These are phyloP conservation scores for Solanum neorickii DNA, from an alignment of 257 asterid genomes.

Conservation along the genomic window DNA sequence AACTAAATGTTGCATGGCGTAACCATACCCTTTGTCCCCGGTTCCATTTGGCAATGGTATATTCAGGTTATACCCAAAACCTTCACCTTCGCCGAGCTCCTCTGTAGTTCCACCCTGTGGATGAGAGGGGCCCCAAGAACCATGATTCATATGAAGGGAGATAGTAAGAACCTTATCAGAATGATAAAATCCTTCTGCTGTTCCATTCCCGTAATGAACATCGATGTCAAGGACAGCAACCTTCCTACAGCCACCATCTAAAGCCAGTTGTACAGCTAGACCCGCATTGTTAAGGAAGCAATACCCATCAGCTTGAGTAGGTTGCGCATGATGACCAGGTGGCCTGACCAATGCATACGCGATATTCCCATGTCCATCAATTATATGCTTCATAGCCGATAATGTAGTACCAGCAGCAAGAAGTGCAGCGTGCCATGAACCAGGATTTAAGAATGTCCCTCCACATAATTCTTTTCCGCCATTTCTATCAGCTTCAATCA, in stretches of 20 bases:
- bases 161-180: conserved; percentile 64
- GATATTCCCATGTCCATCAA: conserved; percentile 42
- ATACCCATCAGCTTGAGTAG: conserved; percentile 78
- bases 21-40: conserved; percentile 63
- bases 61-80: conserved; percentile 76
- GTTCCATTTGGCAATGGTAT: conserved; percentile 88
- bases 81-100: conserved; percentile 79
- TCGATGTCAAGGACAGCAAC: conserved; percentile 74
- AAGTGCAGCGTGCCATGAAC: conserved; percentile 84
- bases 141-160: conserved; percentile 93
- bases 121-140: conserved; percentile 98
- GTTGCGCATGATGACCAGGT: conserved; percentile 98
- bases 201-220: conserved; percentile 92
- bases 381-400: conserved; percentile 72
- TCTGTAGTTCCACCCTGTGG: conserved; percentile 67
- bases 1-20: conserved; percentile 52
- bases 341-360: conserved; percentile 81
- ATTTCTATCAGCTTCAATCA: conserved; percentile 59
- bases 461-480: conserved; percentile 37
- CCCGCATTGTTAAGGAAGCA: conserved; percentile 90
- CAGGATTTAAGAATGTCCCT: conserved; percentile 77
- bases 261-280: conserved; percentile 58
- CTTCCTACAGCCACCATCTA: conserved; percentile 33
- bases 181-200: conserved; percentile 75
- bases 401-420: conserved; percentile 83